Conservation (phyloP, 1,139 yeast species). For the Meyerozyma smithsonii region DNA sequence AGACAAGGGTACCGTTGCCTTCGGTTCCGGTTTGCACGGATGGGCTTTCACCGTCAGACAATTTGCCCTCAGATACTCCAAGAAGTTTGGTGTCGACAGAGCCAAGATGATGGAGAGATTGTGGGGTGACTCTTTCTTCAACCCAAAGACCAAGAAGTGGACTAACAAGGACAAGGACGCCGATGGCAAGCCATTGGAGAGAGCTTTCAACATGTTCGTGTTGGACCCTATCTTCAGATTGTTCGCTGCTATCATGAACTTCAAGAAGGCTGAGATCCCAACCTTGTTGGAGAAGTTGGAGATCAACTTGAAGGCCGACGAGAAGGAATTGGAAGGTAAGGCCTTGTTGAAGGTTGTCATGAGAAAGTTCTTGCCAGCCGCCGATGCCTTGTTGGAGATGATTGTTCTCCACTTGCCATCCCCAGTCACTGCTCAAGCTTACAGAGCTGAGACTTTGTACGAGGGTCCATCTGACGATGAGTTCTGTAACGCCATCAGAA, state of each 20-base stretch:
- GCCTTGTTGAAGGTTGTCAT: conserved; percentile 96
- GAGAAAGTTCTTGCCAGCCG: conserved; percentile 99
- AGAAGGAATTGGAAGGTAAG: conserved; percentile 97
- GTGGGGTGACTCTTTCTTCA: conserved; percentile 99
- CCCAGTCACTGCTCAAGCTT: conserved; percentile 97
- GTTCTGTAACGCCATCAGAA: conserved; percentile 86
- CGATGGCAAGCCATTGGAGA: conserved; percentile 91
- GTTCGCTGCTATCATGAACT: conserved; percentile 93
- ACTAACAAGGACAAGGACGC: conserved; percentile 95
- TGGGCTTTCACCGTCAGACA: conserved; percentile 99
- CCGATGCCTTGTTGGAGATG: conserved; percentile 99
- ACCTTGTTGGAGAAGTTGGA: conserved; percentile 87
- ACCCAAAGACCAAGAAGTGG: conserved; percentile 99
- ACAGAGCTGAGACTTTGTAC: conserved; percentile 99
- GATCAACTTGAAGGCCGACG: conserved; percentile 74
- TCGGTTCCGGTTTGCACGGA: conserved; percentile 99
- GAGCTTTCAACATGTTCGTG: conserved; percentile 99
- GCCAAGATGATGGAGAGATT: conserved; percentile 97
- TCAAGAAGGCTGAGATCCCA: conserved; percentile 64
- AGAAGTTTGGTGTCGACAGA: conserved; percentile 99
- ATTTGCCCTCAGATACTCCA: conserved; percentile 96
- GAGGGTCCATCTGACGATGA: conserved; percentile 99
- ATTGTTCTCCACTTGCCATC: conserved; percentile 98
- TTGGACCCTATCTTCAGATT: conserved; percentile 99
- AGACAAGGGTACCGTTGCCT: conserved; percentile 98